phyloP scores from a whole-genome alignment of 2,329 filamentous ascomycete species.

The Bipolaris cookei region DNA sequence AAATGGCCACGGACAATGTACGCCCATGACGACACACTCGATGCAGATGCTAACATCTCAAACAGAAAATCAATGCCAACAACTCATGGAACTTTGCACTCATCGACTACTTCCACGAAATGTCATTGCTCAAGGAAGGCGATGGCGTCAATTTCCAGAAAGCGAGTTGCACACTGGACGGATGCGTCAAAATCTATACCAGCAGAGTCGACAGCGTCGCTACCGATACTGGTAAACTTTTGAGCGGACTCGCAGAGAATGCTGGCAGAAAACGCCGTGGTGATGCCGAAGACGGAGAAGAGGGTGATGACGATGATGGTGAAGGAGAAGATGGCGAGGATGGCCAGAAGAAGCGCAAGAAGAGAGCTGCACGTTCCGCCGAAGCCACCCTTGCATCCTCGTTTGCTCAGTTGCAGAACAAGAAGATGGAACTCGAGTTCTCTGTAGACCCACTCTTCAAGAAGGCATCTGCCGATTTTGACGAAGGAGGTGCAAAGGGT shows the following conservation, averaged over 20 bases:
- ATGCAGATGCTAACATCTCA: conserved; percentile 17
- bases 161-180: conserved; percentile 94
- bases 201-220: conserved; percentile 98
- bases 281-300: conserved; percentile 44
- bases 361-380: conserved; percentile 82
- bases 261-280: conserved; percentile 63
- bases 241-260: conserved; percentile 92
- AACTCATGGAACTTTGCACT: conserved; percentile 99
- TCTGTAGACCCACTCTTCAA: conserved; percentile 98
- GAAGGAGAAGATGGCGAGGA: conserved; percentile 66
- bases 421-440: conserved; percentile 97
- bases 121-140: conserved; percentile 95
- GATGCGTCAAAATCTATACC: conserved; percentile 99
- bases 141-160: conserved; percentile 99
- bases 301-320: conserved; percentile 67
- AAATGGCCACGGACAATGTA: conserved; percentile 96
- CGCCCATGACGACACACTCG: neutral
- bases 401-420: conserved; percentile 86
- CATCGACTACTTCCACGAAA: conserved; percentile 99
- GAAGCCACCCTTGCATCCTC: conserved; percentile 92
- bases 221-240: conserved; percentile 91
- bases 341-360: conserved; percentile 67
- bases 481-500: conserved; percentile 96
- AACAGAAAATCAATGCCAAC: conserved; percentile 80
- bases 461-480: conserved; percentile 96